Evolutionary conservation across 345 rosid species (phyloP), one percentile per base, ranked within the genome.

Genomic region (Stellera chamaejasme): DNA sequence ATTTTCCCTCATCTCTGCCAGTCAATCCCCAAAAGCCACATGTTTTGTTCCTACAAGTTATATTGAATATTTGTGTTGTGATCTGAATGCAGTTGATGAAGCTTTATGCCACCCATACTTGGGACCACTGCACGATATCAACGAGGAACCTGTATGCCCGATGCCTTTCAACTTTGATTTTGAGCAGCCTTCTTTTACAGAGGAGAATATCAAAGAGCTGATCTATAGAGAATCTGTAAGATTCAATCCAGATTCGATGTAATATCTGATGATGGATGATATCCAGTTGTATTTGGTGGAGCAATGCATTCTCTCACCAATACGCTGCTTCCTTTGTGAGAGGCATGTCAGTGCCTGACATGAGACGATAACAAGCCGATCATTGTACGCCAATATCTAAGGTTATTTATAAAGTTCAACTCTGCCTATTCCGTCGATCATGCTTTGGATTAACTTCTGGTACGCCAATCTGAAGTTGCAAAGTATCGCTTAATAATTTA

Each of bases 141-240:
- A 69, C 6, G 96, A 82, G 81, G 99, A 93, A 70, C 96, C 96
- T 1, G 75, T 84, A 23, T 93, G 97, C 74, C 71, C 82, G 2
- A 74, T 74, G 66, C 92, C 94, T 48, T 93, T 89, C 77, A 74
- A 71, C 77, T 89, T 83, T 69, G 96, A 89, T 72, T 93, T 93
- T 68, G 99, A 93, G 75, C 94, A 81, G 57, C 96, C 97, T 43
- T 72, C 97, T 12, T 87, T 84, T 73, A 84, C 92, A 6, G 99
- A 93, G 65, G 97, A 89, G 71, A 75, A 93, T 68, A 89, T 93
- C 60, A 89, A 89, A 78, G 99, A 93, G 76, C 96, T 89, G 49
- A 85, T 93, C 71, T 87, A 91, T 84, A 76, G 84, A 76, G 99
- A 93, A 75, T 77, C 99, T 58, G 82, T 79, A 50, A 82, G 72